Conservation (phyloP, 495 filamentous ascomycete genomes). For the Penicillium parvum region DNA sequence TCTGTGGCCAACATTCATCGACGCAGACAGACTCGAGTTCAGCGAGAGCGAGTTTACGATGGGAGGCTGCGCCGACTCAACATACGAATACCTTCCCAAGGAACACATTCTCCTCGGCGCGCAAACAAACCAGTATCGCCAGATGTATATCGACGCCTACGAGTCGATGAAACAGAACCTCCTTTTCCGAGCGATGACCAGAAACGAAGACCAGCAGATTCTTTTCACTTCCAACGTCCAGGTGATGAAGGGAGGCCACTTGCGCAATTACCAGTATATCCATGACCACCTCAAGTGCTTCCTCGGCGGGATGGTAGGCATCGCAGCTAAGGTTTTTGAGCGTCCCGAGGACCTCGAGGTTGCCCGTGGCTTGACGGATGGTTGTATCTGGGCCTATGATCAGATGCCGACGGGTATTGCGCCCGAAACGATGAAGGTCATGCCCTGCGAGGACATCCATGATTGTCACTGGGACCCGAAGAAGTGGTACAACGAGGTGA, state of each 20-base stretch:
- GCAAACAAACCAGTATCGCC: conserved; percentile 67
- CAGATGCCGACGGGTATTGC: conserved; percentile 54
- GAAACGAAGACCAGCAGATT: conserved; percentile 64
- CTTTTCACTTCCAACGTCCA: conserved; percentile 63
- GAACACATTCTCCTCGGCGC: conserved; percentile 72
- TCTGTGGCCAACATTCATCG: conserved; percentile 75
- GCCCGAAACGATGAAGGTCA: conserved; percentile 54
- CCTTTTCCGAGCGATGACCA: conserved; percentile 75
- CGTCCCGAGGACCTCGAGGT: conserved; percentile 49
- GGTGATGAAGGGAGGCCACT: conserved; percentile 16
- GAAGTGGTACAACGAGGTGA: conserved; percentile 43
- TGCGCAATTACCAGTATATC: conserved; percentile 32
- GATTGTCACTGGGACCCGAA: conserved; percentile 54
- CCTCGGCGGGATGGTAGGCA: conserved; percentile 56
- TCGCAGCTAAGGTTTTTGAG: conserved; percentile 57
- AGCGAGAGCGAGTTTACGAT: conserved; percentile 60
- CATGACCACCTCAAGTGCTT: conserved; percentile 60
- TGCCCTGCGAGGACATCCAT: conserved; percentile 43
- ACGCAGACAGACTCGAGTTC: conserved; percentile 53
- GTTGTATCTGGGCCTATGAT: conserved; percentile 59
- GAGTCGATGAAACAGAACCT: conserved; percentile 69
- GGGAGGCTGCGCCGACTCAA: conserved; percentile 85
- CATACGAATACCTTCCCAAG: conserved; percentile 98
- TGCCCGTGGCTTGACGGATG: conserved; percentile 52
- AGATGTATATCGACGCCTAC: conserved; percentile 71